phyloP scores from a whole-genome alignment of 495 filamentous ascomycete species.

The Neurospora pannonica region DNA sequence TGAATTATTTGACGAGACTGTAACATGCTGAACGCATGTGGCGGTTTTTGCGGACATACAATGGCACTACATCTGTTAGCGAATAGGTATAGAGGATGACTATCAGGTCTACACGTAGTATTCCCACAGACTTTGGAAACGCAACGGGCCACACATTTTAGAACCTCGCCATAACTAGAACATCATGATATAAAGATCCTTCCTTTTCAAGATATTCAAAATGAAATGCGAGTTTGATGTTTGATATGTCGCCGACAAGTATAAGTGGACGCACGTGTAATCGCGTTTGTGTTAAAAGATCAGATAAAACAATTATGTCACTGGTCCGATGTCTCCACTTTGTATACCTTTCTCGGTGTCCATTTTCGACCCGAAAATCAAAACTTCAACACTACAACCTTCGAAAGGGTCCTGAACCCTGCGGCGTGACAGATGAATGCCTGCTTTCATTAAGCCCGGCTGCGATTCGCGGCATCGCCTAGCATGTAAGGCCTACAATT shows the following conservation, averaged over 20 bases:
- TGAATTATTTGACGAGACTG: neutral
- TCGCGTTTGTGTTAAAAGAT: neutral
- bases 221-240: neutral
- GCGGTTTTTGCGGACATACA: neutral
- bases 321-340: neutral
- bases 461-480: conserved; percentile 47
- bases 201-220: neutral
- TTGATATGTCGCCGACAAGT: neutral
- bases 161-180: neutral
- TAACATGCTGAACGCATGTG: neutral
- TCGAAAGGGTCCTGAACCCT: neutral
- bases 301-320: neutral
- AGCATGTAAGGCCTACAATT: conserved; percentile 47
- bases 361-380: neutral
- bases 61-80: neutral
- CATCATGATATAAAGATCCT: neutral
- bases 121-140: neutral
- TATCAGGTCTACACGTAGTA: neutral
- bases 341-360: neutral
- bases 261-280: neutral
- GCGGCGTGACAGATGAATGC: conserved; percentile 24
- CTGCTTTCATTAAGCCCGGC: conserved; percentile 34
- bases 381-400: neutral
- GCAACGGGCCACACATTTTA: neutral
- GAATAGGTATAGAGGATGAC: neutral